Evolutionary conservation across 139 green algal genomes (phyloP), one percentile per base, ranked within the genome.

Genomic region (Volvox africanus): DNA sequence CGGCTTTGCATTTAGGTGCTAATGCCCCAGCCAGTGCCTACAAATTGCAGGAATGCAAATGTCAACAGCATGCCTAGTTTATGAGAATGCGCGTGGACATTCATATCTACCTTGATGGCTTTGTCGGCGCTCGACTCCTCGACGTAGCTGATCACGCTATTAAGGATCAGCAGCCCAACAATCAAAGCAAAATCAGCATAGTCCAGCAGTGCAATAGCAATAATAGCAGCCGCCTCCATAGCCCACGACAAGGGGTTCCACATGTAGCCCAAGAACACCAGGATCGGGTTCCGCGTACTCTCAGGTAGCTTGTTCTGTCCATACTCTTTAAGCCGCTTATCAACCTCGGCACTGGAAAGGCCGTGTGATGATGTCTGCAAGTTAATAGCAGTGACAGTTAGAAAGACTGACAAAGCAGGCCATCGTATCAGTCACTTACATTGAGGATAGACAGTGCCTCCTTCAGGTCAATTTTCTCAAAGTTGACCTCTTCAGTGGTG

Each of bases 221-320:
- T 96, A 68, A 99, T 97, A 61, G 96, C 97, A 12, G 97, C 95
- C 24, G 88, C 93, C 90, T 98, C 96, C 96, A 98, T 98, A n/a
- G 95, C 94, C 94, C 96, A 98, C 0, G 94, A 96, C 86, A 98
- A 92, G 0, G 97, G 97, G 94, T 98, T 98, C 94, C 96, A 98
- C 95, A 98, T 95, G 93, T 96, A 97, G 32, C 94, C 87, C 26
- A 97, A 82, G 76, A 97, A 97, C 21, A 96, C 89, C 3, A 97
- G 91, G 30, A 98, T 36, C 2, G 95, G 83, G 85, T 96, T 98
- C 37, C 94, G 88, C 0, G 69, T 94, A 62, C 89, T 94, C 90
- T 98, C 96, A 1, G 96, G 97, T 80, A 98, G 91, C 91, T 96
- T 97, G 92, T 98, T 98, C 76, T 93, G 94, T 0, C 97, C 97